phyloP scores from a whole-genome alignment of 2,329 filamentous ascomycete species.

The Leptographium lundbergii region DNA sequence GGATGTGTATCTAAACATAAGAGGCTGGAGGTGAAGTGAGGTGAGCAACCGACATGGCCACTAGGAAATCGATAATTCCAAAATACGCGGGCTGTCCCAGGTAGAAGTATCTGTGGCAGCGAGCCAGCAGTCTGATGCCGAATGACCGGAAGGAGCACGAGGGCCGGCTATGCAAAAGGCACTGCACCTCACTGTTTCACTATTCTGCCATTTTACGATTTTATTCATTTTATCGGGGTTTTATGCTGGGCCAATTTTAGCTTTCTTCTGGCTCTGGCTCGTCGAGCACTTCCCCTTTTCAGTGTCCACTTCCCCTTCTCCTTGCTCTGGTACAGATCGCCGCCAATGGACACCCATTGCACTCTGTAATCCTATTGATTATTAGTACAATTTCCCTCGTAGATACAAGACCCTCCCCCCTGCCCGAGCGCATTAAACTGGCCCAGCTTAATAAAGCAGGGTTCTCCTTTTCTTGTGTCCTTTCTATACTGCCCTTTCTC shows the following conservation, averaged over 20 bases:
- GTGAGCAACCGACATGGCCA: neutral
- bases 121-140: neutral
- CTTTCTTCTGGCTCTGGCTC: neutral
- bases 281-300: neutral
- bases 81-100: neutral
- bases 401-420: neutral
- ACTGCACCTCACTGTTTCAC: neutral
- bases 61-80: neutral
- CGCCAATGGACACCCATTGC: neutral
- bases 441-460: neutral
- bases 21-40: neutral
- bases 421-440: neutral
- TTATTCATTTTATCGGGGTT: neutral
- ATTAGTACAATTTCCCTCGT: slow-evolving; percentile 1
- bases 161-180: neutral
- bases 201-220: neutral
- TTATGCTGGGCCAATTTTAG: neutral
- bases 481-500: too few species aligned
- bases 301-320: neutral
- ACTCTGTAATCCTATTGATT: neutral
- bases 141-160: neutral
- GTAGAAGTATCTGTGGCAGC: too few species aligned
- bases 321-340: neutral
- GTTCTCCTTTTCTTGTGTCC: neutral
- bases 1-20: neutral